Base-by-base conservation (phyloP, 2,329 filamentous ascomycete species). In the Fusarium sp. region DNA sequence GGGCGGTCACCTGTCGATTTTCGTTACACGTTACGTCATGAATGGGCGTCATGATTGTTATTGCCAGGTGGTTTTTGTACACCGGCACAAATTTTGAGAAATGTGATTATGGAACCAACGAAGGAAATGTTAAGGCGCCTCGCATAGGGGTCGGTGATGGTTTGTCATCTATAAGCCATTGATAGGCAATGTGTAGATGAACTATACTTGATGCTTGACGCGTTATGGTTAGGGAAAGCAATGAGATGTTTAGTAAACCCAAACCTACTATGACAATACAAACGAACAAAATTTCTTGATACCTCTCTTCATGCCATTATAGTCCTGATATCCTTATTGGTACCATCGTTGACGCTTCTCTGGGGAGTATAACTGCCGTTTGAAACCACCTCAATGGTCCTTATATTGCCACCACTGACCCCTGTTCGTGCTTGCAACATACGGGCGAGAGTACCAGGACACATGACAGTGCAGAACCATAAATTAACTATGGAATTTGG, bases 11-110 rank as follows among this genome's bases (percentile, higher is more conserved):
- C 65, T 57, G 38, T 77, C 41, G 57, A 68, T 71, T 77, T 73
- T 65, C 56, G 64, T 62, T 64, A 76, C 67, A 63, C 68, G 73
- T 67, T 54, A 76, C 74, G 78, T 78, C 64, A 79, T 75, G 74
- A 75, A 70, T 57, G 65, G 78, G 67, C 77, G 76, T 74, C 73
- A 69, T 65, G 65, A 67, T 61, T 75, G 61, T 51, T 74, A 68
- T 64, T 69, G 36, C 31, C 58, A 50, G 60, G 48, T 45, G 54
- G 55, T 47, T 48, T 41, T 70, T 64, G 44, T 58, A 67, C 44
- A 55, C 47, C 44, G 55, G 45, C 48, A 60, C 60, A 45, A 44
- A 47, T 50, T 61, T 35, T 36, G 47, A 38, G 60, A 45, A 50
- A 62, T 48, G 42, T 53, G 51, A 61, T 54, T 47, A 77, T n/a